A percentile compares a stretch with the other conserved stretches of the same genome.
These are phyloP conservation scores for Cyclocybe cylindracea DNA, from an alignment of 768 basidiomycete genomes.

Conservation along the genomic window DNA sequence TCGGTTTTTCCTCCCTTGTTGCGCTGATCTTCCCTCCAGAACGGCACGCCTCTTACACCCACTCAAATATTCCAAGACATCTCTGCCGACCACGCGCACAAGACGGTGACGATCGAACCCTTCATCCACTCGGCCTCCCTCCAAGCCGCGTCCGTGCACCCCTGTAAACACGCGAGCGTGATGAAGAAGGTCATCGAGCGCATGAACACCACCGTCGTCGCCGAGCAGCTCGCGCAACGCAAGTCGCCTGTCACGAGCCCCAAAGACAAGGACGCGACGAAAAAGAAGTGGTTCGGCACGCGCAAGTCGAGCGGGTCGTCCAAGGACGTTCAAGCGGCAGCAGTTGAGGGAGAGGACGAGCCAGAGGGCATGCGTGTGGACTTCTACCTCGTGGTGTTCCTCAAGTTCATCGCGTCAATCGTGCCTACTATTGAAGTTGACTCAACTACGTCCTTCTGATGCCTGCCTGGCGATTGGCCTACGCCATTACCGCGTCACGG, in stretches of 20 bases:
- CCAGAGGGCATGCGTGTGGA: conserved; percentile 94
- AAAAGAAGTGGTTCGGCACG: conserved; percentile 87
- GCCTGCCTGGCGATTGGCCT: no score
- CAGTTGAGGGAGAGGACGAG: conserved; percentile 53
- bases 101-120: conserved; percentile 97
- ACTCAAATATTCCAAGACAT: conserved; percentile 96
- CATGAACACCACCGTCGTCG: conserved; percentile 89
- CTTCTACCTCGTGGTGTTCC: conserved; percentile 96
- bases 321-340: conserved; percentile 51
- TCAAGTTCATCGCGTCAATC: conserved; percentile 98
- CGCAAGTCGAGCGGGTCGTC: conserved; percentile 66
- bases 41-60: conserved; percentile 85
- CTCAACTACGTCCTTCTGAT: conserved; percentile 77
- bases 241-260: conserved; percentile 32
- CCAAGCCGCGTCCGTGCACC: conserved; percentile 92
- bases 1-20: conserved; percentile 1
- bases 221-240: conserved; percentile 75
- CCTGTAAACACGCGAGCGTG: conserved; percentile 97
- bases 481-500: no score
- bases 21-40: conserved; percentile 45
- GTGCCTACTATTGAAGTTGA: conserved; percentile 99
- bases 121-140: conserved; percentile 92
- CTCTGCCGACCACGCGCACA: conserved; percentile 94
- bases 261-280: conserved; percentile 50
- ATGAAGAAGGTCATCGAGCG: conserved; percentile 99